Evolutionary conservation across 1,284 basidiomycete genomes (phyloP).

Genomic region (Malassezia slooffiae): DNA sequence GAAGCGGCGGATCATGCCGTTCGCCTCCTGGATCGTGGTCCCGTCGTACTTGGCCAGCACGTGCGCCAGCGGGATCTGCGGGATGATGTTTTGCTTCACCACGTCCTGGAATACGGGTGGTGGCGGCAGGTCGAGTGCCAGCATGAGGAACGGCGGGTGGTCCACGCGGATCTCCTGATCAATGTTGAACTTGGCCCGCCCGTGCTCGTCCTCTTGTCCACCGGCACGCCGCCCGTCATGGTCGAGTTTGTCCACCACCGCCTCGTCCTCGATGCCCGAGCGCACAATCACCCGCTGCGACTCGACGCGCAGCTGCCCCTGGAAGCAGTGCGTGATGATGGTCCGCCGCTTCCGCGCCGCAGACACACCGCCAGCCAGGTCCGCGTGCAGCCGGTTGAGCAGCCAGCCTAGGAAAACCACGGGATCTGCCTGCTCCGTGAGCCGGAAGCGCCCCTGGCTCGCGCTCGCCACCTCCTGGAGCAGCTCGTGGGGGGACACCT

Average conservation of each 20-base stretch:
- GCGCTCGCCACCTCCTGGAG: slow-evolving; percentile 85
- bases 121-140: slow-evolving; percentile 87
- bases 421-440: slow-evolving; percentile 89
- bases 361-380: slow-evolving; percentile 60
- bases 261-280: slow-evolving; percentile 22
- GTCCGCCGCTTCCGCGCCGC: slow-evolving; percentile 22
- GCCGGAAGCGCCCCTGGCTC: slow-evolving; percentile 74
- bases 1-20: slow-evolving; percentile 55
- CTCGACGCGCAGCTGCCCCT: slow-evolving; percentile 83
- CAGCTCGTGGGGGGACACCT: slow-evolving; percentile 96
- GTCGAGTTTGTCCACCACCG: slow-evolving; percentile 18
- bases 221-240: slow-evolving; percentile 24
- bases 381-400: slow-evolving; percentile 80
- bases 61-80: slow-evolving; percentile 81
- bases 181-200: slow-evolving; percentile 31
- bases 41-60: slow-evolving; percentile 96
- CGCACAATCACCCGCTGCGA: slow-evolving; percentile 71
- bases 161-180: slow-evolving; percentile 64
- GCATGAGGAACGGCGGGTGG: slow-evolving; percentile 81
- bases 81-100: slow-evolving; percentile 88
- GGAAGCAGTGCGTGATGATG: slow-evolving; percentile 83
- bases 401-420: slow-evolving; percentile 94
- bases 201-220: slow-evolving; percentile 32
- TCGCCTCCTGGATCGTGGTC: slow-evolving; percentile 26
- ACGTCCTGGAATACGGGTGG: slow-evolving; percentile 94